A percentile compares a stretch with the other conserved stretches of the same genome.
Conservation (phyloP, 164 flowering plant genomes). For the Euptelea pleiosperma region DNA sequence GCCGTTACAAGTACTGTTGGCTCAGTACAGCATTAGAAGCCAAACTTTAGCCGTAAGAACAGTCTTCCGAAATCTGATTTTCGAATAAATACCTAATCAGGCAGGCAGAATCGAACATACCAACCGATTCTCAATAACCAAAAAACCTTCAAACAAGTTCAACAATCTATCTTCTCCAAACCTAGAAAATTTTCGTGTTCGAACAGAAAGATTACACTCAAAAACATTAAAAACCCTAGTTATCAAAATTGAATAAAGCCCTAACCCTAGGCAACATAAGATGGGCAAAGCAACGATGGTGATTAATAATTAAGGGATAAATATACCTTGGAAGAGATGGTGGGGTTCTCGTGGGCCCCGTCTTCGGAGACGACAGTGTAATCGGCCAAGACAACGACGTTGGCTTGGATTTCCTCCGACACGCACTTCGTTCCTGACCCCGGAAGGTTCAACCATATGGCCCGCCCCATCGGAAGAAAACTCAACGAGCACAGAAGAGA, state of each 20-base stretch:
- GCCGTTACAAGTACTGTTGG: not conserved
- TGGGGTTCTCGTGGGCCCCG: slow-evolving; percentile 10
- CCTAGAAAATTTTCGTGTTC: not conserved
- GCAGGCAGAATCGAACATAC: not conserved
- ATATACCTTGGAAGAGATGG: slow-evolving; percentile 35
- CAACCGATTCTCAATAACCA: not conserved
- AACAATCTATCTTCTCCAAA: not conserved
- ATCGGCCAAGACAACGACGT: slow-evolving; percentile 45
- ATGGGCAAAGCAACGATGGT: not conserved
- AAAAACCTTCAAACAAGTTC: not conserved
- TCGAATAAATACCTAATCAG: not conserved
- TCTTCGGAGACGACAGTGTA: slow-evolving; percentile 34
- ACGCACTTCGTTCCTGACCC: slow-evolving; percentile 43
- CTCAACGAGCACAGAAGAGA: slow-evolving; percentile 5
- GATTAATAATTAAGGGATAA: too few relatives aligned
- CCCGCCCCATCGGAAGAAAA: slow-evolving; percentile 14
- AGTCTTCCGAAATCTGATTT: not conserved
- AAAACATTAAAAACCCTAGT: not conserved
- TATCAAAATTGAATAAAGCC: not conserved
- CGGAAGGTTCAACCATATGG: slow-evolving; percentile 41
- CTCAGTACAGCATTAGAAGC: not conserved
- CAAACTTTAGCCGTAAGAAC: not conserved
- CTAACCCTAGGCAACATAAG: not conserved
- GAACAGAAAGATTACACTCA: not conserved
- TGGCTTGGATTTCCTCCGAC: slow-evolving; percentile 40